Conservation (phyloP, 1,284 basidiomycete genomes). For the Heterobasidion parviporum region DNA sequence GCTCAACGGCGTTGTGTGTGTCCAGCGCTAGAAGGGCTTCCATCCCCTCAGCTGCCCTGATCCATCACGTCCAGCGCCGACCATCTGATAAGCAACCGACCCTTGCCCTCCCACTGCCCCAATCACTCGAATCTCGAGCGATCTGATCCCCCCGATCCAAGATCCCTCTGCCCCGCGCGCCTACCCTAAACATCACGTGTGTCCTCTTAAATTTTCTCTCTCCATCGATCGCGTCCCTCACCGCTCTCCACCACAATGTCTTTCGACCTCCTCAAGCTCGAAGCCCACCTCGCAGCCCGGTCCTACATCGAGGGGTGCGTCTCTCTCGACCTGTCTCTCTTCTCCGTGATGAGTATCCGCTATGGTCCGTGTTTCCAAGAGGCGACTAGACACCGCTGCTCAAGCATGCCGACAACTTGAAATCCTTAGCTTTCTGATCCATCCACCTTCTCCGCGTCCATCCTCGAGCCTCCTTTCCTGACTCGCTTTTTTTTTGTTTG, state of each 20-base stretch:
- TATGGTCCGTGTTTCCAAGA: conserved; percentile 99
- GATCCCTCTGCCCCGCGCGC: background rate
- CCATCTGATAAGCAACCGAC: too few relatives aligned
- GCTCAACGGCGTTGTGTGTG: too few relatives aligned
- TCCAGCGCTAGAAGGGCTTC: too few relatives aligned
- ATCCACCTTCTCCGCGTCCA: conserved; percentile 8
- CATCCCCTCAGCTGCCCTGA: too few relatives aligned
- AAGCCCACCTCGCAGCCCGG: conserved; percentile 76
- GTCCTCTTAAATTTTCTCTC: background rate
- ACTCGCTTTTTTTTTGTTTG: too few relatives aligned
- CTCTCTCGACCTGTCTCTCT: conserved; percentile 11
- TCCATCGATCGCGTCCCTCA: background rate
- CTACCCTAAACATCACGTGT: conserved; percentile 3
- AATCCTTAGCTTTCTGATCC: conserved; percentile 84
- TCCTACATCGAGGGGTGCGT: conserved; percentile 93
- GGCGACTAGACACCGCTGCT: conserved; percentile 94
- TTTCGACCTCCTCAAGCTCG: conserved; percentile 69
- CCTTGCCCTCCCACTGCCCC: too few relatives aligned
- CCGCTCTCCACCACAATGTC: conserved; percentile 41
- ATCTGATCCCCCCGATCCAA: background rate
- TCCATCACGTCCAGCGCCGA: too few relatives aligned
- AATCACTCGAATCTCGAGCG: too few relatives aligned
- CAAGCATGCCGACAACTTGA: conserved; percentile 67
- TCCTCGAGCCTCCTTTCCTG: too few relatives aligned
- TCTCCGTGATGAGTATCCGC: conserved; percentile 69